Evolutionary conservation across 1,284 basidiomycete genomes (phyloP), one percentile per base, ranked within the genome.

Genomic region (Agroathelia rolfsii): DNA sequence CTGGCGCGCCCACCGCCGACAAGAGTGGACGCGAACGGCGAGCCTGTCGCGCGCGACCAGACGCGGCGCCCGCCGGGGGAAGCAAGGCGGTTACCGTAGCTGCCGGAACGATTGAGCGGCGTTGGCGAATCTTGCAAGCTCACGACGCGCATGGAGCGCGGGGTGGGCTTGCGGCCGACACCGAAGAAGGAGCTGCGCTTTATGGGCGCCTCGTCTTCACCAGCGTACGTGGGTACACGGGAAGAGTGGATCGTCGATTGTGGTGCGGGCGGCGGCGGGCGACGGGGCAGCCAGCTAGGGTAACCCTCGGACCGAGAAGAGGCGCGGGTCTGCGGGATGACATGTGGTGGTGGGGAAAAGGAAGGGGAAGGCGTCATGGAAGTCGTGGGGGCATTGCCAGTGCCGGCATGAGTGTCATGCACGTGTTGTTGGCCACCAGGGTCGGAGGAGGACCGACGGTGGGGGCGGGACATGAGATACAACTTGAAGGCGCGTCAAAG

Each of bases 61-160:
- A 67, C 72, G 15, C 68, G 62, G 17, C n/a, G n/a, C n/a, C n/a
- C n/a, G n/a, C n/a, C n/a, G n/a, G n/a, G n/a, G n/a, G n/a, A n/a
- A n/a, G n/a, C n/a, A n/a, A n/a, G n/a, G n/a, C n/a, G n/a, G n/a
- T n/a, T n/a, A n/a, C n/a, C n/a, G n/a, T n/a, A 41, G 27, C 24
- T 27, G 34, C 18, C 27, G 22, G 25, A 28, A 33, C 10, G 46
- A 31, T 26, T 53, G 51, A 18, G 47, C 44, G 25, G 38, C 36
- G 6, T 43, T 51, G 24, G 51, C 48, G 62, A 56, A 37, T 73
- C 65, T 43, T 71, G 69, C 35, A 82, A 51, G 43, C 69, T 79
- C 42, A 86, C 75, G 38, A 86, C 80, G 40, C 83, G 72, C 13
- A 86, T 76, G 1, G 79, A 82, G 22, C 82, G 73, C 20, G 80